Evolutionary conservation across 192 early-diverging fungal genomes (phyloP).

Genomic region (Thamnidium elegans): DNA sequence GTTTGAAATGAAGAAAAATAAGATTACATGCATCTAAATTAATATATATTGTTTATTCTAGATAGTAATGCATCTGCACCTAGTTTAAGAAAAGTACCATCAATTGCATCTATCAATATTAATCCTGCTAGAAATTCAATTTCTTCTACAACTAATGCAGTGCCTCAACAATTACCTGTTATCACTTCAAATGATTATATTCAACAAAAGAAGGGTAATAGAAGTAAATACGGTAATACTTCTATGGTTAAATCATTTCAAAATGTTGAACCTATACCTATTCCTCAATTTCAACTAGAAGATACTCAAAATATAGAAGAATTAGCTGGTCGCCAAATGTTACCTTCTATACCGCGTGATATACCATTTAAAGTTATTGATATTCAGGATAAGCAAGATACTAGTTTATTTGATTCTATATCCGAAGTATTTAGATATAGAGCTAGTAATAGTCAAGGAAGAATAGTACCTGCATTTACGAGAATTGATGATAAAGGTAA

Average conservation of each 20-base stretch:
- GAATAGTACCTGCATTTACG: conserved; percentile 57
- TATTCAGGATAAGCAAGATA: conserved; percentile 27
- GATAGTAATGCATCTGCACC: background rate
- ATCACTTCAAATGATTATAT: background rate
- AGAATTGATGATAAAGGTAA: conserved; percentile 73
- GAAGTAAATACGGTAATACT: conserved; percentile 24
- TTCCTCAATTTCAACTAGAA: conserved; percentile 14
- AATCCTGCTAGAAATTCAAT: background rate
- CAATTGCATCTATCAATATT: conserved; percentile 7
- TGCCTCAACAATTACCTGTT: background rate
- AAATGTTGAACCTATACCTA: conserved; percentile 26
- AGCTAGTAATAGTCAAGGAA: conserved; percentile 43
- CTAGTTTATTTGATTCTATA: conserved; percentile 57
- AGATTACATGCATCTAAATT: conserved; percentile 7
- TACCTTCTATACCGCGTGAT: conserved; percentile 47
- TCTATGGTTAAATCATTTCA: conserved; percentile 29
- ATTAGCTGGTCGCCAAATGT: conserved; percentile 55
- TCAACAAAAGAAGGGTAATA: background rate
- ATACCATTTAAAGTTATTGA: conserved; percentile 46
- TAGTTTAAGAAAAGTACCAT: conserved; percentile 7
- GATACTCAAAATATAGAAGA: conserved; percentile 22
- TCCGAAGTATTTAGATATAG: conserved; percentile 66
- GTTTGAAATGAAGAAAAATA: background rate
- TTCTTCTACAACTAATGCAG: background rate
- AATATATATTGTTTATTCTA: background rate